These are phyloP conservation scores for Annulohypoxylon moriforme DNA, from an alignment of 495 filamentous ascomycete species.

Conservation along the genomic window DNA sequence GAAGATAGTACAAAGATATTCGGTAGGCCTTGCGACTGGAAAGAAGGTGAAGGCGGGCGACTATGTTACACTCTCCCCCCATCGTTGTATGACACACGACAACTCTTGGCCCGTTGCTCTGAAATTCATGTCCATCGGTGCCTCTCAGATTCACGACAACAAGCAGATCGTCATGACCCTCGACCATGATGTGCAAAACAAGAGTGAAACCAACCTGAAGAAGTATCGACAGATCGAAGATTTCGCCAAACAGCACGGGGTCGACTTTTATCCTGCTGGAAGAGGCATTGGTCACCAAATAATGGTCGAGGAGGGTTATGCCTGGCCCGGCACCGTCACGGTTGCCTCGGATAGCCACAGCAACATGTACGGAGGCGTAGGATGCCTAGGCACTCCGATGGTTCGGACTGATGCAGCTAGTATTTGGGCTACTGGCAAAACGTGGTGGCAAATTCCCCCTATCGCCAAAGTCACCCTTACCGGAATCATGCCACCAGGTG, in stretches of 20 bases:
- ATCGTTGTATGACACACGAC: slow-evolving; percentile 91
- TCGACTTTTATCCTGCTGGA: slow-evolving; percentile 82
- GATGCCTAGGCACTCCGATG: slow-evolving; percentile 78
- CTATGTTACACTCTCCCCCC: slow-evolving; percentile 82
- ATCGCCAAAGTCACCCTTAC: slow-evolving; percentile 83
- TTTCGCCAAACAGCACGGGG: slow-evolving; percentile 83
- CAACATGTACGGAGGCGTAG: slow-evolving; percentile 93
- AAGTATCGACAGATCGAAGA: slow-evolving; percentile 89
- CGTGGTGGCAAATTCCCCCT: slow-evolving; percentile 92
- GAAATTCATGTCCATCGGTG: slow-evolving; percentile 93
- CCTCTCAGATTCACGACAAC: slow-evolving; percentile 75
- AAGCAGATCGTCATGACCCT: slow-evolving; percentile 87
- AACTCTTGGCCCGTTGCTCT: slow-evolving; percentile 87
- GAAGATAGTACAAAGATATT: slow-evolving; percentile 88
- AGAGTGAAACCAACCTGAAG: slow-evolving; percentile 80
- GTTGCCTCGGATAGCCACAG: slow-evolving; percentile 86
- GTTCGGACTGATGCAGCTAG: slow-evolving; percentile 88
- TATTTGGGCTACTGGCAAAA: slow-evolving; percentile 86
- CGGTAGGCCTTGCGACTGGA: slow-evolving; percentile 74
- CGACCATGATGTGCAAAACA: slow-evolving; percentile 95
- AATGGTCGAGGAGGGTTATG: slow-evolving; percentile 81
- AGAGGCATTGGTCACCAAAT: slow-evolving; percentile 90
- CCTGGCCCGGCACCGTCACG: slow-evolving; percentile 83
- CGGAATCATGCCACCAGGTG: slow-evolving; percentile 79
- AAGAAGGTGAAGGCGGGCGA: slow-evolving; percentile 81